Base-by-base conservation (phyloP, 2,329 filamentous ascomycete species). In the Neofusicoccum laricinum region DNA sequence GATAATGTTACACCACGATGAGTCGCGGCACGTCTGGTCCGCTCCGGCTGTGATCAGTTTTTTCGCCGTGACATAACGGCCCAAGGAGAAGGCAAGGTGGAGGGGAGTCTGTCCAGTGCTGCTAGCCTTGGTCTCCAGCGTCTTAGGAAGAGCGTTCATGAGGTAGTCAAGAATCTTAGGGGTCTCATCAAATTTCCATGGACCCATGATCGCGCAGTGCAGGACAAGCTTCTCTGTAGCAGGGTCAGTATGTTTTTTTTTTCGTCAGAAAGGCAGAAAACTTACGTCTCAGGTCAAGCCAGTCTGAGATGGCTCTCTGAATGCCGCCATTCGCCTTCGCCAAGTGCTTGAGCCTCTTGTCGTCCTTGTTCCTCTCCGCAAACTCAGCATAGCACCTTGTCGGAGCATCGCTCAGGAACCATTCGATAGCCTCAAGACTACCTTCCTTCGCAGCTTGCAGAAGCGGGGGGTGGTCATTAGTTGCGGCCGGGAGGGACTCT, bases 331-430 rank as follows among this genome's bases (percentile, higher is more conserved):
- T 79, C 0, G 84, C 80, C 53, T 86, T 78, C 3, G 81, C 82
- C 4, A 95, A 78, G 64, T 85, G 84, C 69, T 86, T 84, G 53
- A 94, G 76, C 43, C 86, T 81, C 59, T 82, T 76, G 67, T 94
- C 88, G 25, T 87, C 80, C 66, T 81, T 81, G 63, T 90, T 84
- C 1, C 79, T 74, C 67, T 87, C 84, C 0, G 87, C 82, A 71
- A 93, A 95, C 50, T 91, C 86, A 30, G 82, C 76, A 71, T 95
- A 95, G 62, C 85, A 81, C 32, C 87, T 82, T 68, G 86, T 77
- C 0, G 92, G 90, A 0, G 86, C 84, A 66, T 91, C 89, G 64
- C 89, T 88, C 63, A 92, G 76, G 73, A 94, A 91, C 86, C 90
- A 96, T 71, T 95, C 88, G 0, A 92, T 85, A 17, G 84, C 83